Evolutionary conservation across 805 yeast species (phyloP), one percentile per base, ranked within the genome.

Genomic region (Ogataea haglerorum): DNA sequence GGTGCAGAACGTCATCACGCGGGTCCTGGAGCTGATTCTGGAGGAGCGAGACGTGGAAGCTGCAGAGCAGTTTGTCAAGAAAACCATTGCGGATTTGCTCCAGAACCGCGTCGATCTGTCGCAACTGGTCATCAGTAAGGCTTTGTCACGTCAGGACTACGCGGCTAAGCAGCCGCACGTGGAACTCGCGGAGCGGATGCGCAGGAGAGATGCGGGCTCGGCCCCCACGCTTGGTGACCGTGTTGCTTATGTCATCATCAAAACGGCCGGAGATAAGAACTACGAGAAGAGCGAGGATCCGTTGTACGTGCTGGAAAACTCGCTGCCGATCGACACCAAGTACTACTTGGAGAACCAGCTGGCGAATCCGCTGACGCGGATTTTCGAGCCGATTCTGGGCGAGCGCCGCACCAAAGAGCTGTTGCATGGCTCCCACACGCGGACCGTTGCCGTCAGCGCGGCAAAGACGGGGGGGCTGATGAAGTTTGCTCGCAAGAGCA

Each of bases 271-370:
- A 37, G 85, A 87, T 42, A 90, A 88, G 59, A 84, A 90, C 48
- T 95, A 90, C 63, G 96, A 91, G 52, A 89, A 93, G 63, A 90
- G 97, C 1, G 99, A 93, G 63, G 99, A 93, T 57, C 99, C 99
- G 2, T 66, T 91, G 23, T 93, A 78, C 52, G 99, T 90, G 1
- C 69, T 93, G 58, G 98, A 93, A 52, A 82, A 93, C 61, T 87
- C 93, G 15, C 66, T 93, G 39, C 95, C 96, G 4, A 88, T 93
- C 50, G 99, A 93, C 63, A 88, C 96, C 14, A 88, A 85, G 52
- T 93, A 93, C 58, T 93, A 93, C 56, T 67, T 93, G 58, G 96
- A 88, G 32, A 93, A 93, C 56, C 99, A 82, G 67, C 71, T 93
- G 34, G 75, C 95, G 26, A 93, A 93, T 41, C 99, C 99, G 5